Base-by-base conservation (phyloP, 139 green algal species). In the Nannochloris sp. region DNA sequence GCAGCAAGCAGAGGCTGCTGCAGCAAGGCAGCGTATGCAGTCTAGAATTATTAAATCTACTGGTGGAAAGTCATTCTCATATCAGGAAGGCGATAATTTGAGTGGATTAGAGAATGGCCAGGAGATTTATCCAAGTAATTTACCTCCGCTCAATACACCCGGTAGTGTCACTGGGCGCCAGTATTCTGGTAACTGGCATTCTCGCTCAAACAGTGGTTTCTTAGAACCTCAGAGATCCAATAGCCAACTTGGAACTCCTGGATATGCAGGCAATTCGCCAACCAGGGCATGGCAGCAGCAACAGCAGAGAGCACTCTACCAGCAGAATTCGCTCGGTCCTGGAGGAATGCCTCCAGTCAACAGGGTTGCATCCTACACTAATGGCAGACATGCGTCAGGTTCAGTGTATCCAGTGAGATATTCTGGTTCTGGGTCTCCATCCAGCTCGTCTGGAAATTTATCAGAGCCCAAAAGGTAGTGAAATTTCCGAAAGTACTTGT, bases 11-110 rank as follows among this genome's bases (percentile, higher is more conserved):
- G 60, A 66, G n/a, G 34, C 60, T 40, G 60, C 60, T 5, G 60
- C 60, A 44, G 27, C 60, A 25, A 18, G 60, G 14, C 36, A 53
- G 0, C 34, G 60, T 4, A 66, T 66, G 60, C 60, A 66, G 14
- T 66, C 60, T 57, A 27, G 60, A 21, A 66, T 66, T 14, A 66
- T 66, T 12, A 66, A 66, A 43, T 14, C 60, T 15, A 21, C 34
- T 23, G 60, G 60, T 23, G 18, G 57, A 21, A 21, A 23, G 34
- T 64, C 23, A 18, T 53, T 53, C n/a, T 25, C 46, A 21, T 40
- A 40, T 40, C 34, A 40, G 1, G 34, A 40, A 40, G 34, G 34
- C 7, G 34, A 40, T 40, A 40, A 40, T 40, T 1, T 64, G 57
- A 31, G 12, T 31, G 19, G 21, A 15, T 64, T 18, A n/a, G 57